Base-by-base conservation (phyloP, 2,329 filamentous ascomycete genomes). In the Phoma herbarum region DNA sequence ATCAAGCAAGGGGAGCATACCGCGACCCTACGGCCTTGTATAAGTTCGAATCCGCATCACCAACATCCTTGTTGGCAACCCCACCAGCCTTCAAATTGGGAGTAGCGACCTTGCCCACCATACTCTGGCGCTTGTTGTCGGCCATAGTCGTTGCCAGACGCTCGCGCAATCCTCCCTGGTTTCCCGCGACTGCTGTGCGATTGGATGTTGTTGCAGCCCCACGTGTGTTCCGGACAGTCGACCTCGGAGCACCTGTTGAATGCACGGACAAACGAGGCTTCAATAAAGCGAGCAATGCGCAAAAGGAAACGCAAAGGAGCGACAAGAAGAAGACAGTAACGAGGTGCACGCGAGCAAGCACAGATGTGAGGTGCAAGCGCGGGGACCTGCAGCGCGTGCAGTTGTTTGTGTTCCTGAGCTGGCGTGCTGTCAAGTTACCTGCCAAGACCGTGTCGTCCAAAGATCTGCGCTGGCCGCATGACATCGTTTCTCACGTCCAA, bases 1-100 rank as follows among this genome's bases (percentile, higher is more conserved):
- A 10, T 23, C 9, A 59, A 53, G 56, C 46, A 53, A 54, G 56
- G 56, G 41, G 44, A 58, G 47, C 84, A 75, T 80, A 88, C 86
- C 84, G 83, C 64, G 84, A 84, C 64, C 87, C 87, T 72, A 89
- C 83, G 48, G 84, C 84, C 75, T 84, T 85, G 74, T 81, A 84
- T 70, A 89, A 76, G 50, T 81, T 81, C 56, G 81, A 82, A 55
- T 87, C 82, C 44, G 80, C 73, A 69, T 83, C 78, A 64, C 82
- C 79, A 69, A 80, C 80, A 57, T 79, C 78, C 61, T 80, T 76
- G 61, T 69, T 72, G 57, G 76, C 70, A 59, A 71, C 78, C 57
- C 75, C 66, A 58, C 72, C 77, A 52, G 78, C 71, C 73, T 83
- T 84, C 49, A 71, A 53, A 60, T 68, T 68, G 22, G 82, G 81